Base-by-base conservation (phyloP, 2,329 filamentous ascomycete genomes). In the Hypoxylon sp. region DNA sequence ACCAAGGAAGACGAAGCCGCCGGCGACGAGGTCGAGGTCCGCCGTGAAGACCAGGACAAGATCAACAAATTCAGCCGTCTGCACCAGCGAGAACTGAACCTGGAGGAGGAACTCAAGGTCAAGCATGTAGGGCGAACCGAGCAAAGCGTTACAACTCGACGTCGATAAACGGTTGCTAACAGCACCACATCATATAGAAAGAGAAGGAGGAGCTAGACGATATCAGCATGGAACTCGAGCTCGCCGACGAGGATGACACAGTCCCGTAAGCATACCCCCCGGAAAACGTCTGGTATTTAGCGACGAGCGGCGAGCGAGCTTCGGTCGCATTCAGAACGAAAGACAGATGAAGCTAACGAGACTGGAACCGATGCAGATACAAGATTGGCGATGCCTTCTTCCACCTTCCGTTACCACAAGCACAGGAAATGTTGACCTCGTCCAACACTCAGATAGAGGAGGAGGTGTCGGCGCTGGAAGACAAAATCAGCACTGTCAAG, bases 141-240 rank as follows among this genome's bases (percentile, higher is more conserved):
- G 50, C 3, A 21, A 38, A 18, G 47, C 31, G 18, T 40, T 21
- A 41, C 37, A 31, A 43, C 37, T 38, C 29, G 26, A 24, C 42
- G n/a, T n/a, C n/a, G 23, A 24, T n/a, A 9, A n/a, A 37, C 50
- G 10, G 47, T 51, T 62, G 29, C 61, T 71, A 70, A 70, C 59
- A 50, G 42, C 53, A 35, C 48, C 54, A 31, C 43, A 50, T 40
- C 11, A 13, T 65, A 51, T 71, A 98, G 94, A 98, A 98, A 80
- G 94, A 98, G 75, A 98, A 97, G 78, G 95, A 99, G 76, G 95
- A 98, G 72, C 85, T 98, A 3, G 93, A 98, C 73, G 95, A 99
- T 75, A 84, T 99, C 51, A 89, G 89, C 1, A 91, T 83, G 50
- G 95, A 99, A 75, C 83, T 99, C 42, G 95, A 99, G 77, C 86